Evolutionary conservation across 352 stramenopile species (phyloP), one percentile per base, ranked within the genome.

Genomic region (Phytophthora foliorum): DNA sequence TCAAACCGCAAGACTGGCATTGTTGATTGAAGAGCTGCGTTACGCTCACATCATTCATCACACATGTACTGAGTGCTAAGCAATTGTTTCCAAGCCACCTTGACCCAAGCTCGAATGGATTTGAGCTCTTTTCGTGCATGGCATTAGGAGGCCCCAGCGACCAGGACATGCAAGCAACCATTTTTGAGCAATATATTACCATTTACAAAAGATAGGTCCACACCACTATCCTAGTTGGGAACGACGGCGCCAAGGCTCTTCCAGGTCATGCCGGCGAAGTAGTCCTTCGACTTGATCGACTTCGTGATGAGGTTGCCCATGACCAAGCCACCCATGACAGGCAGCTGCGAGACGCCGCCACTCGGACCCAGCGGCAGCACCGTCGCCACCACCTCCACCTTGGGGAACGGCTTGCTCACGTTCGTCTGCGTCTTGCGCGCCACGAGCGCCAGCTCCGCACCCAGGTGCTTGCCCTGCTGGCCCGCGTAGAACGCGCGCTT

Each of bases 341-440:
- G 84, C 6, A 92, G 57, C 61, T 92, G 81, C 27, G 68, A 55
- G 9, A 88, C 81, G 11, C 84, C 81, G 8, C 78, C 83, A 55
- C 80, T 75, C 17, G 77, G 77, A 3, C 83, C 83, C n/a, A 91
- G 67, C 24, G 83, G 71, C 32, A 91, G 19, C 42, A 82, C 36
- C 57, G 82, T 74, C 34, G 46, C 52, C 54, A 77, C 73, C 17
- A 77, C 41, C 36, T 70, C 56, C 44, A 76, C 49, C 51, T 79
- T 86, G 50, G 73, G 68, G 62, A 84, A 84, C 53, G 69, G 39
- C 69, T 82, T 83, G 48, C 25, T 72, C 41, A 84, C 69, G 31
- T 70, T 69, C 0, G 34, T 21, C 62, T 89, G 72, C 38, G 57
- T 60, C 69, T 83, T 84, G 39, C 67, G 69, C 24, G 74, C 66